Evolutionary conservation across 2,329 filamentous ascomycete genomes (phyloP).

Genomic region (Neonectria coccinea): DNA sequence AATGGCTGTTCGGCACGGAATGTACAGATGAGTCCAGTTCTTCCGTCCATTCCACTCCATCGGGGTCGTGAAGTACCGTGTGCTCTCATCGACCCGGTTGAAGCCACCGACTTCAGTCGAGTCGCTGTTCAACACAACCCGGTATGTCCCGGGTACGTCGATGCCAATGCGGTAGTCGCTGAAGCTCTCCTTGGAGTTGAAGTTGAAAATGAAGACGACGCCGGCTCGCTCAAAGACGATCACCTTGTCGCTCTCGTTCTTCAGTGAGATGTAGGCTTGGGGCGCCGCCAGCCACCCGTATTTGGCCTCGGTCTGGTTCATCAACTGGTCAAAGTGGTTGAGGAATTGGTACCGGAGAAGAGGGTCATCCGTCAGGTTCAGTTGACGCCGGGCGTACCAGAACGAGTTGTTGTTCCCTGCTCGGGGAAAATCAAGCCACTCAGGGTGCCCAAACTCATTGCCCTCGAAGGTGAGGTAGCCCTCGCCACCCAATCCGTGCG

Average conservation of each 20-base stretch:
- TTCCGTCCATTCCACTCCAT: conserved; percentile 89
- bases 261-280: conserved; percentile 93
- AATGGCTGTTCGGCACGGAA: conserved; percentile 84
- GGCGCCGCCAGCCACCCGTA: conserved; percentile 90
- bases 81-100: conserved; percentile 80
- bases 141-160: conserved; percentile 86
- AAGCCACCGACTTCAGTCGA: conserved; percentile 82
- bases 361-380: conserved; percentile 89
- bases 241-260: conserved; percentile 94
- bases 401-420: conserved; percentile 93
- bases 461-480: conserved; percentile 99
- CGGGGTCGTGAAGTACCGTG: conserved; percentile 91
- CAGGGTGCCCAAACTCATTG: conserved; percentile 98
- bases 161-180: conserved; percentile 93
- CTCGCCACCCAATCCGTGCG: conserved; percentile 91
- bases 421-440: conserved; percentile 98
- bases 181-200: conserved; percentile 86
- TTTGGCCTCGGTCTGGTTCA: conserved; percentile 89
- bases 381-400: conserved; percentile 92
- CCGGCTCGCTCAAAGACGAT: conserved; percentile 95
- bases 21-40: conserved; percentile 94
- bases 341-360: conserved; percentile 90
- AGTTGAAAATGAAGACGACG: conserved; percentile 95
- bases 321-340: conserved; percentile 91
- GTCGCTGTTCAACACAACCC: conserved; percentile 87